Percentiles rank a stretch among this genome's conserved stretches.
phyloP scores from a whole-genome alignment of 257 asterid species.

The Asclepias syriaca region DNA sequence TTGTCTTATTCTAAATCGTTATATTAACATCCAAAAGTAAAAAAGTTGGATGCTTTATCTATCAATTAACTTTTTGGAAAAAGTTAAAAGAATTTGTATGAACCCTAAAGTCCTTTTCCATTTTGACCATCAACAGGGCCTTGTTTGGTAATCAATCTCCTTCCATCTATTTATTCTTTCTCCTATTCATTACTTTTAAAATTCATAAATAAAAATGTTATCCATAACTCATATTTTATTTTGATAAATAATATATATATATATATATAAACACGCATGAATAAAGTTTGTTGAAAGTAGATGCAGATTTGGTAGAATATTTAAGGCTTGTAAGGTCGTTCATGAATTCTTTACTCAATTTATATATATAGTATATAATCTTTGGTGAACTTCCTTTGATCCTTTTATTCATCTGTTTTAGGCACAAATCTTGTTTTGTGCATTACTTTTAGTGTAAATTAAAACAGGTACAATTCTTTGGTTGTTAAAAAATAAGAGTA shows the following conservation, averaged over 20 bases:
- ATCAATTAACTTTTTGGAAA: not conserved
- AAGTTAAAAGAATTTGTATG: not conserved
- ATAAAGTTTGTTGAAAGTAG: constrained; percentile 13
- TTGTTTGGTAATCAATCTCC: not conserved
- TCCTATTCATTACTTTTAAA: too few species aligned
- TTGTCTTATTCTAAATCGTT: not conserved
- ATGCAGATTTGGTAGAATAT: constrained; percentile 9
- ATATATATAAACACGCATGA: not conserved
- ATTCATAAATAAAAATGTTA: too few species aligned
- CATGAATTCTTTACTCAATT: not conserved
- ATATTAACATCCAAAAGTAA: not conserved
- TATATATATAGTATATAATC: too few species aligned
- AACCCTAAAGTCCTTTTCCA: constrained; percentile 6
- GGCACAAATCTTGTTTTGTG: too few species aligned
- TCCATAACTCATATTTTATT: too few species aligned
- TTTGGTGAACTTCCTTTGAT: too few species aligned
- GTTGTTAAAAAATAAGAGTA: too few species aligned
- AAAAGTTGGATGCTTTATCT: constrained; percentile 8
- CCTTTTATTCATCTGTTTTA: too few species aligned
- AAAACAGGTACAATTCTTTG: too few species aligned
- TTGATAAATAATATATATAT: too few species aligned
- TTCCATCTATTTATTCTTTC: not conserved
- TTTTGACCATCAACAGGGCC: constrained; percentile 2
- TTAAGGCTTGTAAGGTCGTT: not conserved
- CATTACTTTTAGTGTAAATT: too few species aligned